Evolutionary conservation across 768 basidiomycete genomes (phyloP).

Genomic region (Leccinum sublutescens): DNA sequence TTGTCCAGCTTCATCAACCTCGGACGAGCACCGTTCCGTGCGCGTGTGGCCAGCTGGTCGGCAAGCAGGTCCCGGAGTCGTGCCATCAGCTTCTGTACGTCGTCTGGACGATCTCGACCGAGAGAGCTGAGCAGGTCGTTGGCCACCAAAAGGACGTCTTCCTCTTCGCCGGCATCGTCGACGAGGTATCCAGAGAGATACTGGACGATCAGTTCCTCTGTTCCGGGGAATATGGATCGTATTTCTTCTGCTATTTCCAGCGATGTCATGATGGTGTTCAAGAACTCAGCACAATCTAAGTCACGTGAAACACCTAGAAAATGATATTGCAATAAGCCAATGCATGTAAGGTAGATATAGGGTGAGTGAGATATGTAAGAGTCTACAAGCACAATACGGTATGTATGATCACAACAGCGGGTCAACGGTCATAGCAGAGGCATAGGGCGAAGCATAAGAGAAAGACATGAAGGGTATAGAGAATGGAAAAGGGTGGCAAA

Average conservation of each 20-base stretch:
- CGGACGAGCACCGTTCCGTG: conserved; percentile 58
- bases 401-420: conserved; percentile 13
- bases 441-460: conserved; percentile 21
- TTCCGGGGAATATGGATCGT: conserved; percentile 62
- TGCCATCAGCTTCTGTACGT: conserved; percentile 65
- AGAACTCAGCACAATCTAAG: background rate
- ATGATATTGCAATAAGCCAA: conserved; percentile 13
- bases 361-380: conserved; percentile 14
- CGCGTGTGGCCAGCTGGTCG: conserved; percentile 58
- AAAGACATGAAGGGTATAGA: conserved; percentile 21
- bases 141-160: conserved; percentile 78
- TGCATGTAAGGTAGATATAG: conserved; percentile 21
- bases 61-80: conserved; percentile 62
- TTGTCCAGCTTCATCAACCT: conserved; percentile 77
- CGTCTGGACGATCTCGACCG: conserved; percentile 55
- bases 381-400: conserved; percentile 26
- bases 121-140: conserved; percentile 76
- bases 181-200: conserved; percentile 87
- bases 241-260: conserved; percentile 81
- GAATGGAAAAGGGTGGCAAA: conserved; percentile 1
- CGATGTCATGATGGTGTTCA: conserved; percentile 60
- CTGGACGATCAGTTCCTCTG: conserved; percentile 83
- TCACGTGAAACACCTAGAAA: background rate
- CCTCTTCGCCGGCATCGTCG: conserved; percentile 86
- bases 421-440: conserved; percentile 9